Conservation (phyloP, 495 filamentous ascomycete species). For the Evernia prunastri region DNA sequence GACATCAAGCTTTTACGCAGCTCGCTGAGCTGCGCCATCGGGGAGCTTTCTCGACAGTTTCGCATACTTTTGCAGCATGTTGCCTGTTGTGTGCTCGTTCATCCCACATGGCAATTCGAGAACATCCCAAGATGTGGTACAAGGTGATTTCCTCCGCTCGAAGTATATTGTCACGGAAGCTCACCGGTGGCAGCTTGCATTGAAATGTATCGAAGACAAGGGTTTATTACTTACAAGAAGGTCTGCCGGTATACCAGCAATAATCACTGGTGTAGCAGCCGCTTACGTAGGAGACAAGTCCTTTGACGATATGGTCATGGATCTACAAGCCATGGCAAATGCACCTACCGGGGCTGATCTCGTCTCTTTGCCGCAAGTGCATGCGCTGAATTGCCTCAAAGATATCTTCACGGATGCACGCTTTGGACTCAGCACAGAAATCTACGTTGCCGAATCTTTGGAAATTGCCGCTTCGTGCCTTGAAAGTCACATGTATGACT, state of each 20-base stretch:
- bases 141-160: slow-evolving; percentile 41
- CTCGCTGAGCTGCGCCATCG: slow-evolving; percentile 78
- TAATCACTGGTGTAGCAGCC: slow-evolving; percentile 69
- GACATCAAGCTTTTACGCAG: slow-evolving; percentile 68
- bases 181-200: slow-evolving; percentile 43
- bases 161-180: slow-evolving; percentile 1
- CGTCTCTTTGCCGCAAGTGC: slow-evolving; percentile 69
- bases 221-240: slow-evolving; percentile 75
- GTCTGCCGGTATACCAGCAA: slow-evolving; percentile 83
- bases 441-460: slow-evolving; percentile 63
- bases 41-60: slow-evolving; percentile 89
- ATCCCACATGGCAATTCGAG: slow-evolving; percentile 38
- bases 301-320: slow-evolving; percentile 44
- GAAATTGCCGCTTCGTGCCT: slow-evolving; percentile 68
- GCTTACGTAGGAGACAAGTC: slow-evolving; percentile 42
- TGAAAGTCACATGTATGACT: slow-evolving; percentile 52
- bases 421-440: slow-evolving; percentile 56
- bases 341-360: slow-evolving; percentile 43
- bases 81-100: slow-evolving; percentile 56
- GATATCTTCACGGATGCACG: slow-evolving; percentile 76
- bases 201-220: slow-evolving; percentile 59
- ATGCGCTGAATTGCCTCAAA: slow-evolving; percentile 86
- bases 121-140: slow-evolving; percentile 52
- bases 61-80: slow-evolving; percentile 75
- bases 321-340: slow-evolving; percentile 53